Evolutionary conservation across 768 basidiomycete genomes (phyloP).

Genomic region (Strobilomyces confusus): DNA sequence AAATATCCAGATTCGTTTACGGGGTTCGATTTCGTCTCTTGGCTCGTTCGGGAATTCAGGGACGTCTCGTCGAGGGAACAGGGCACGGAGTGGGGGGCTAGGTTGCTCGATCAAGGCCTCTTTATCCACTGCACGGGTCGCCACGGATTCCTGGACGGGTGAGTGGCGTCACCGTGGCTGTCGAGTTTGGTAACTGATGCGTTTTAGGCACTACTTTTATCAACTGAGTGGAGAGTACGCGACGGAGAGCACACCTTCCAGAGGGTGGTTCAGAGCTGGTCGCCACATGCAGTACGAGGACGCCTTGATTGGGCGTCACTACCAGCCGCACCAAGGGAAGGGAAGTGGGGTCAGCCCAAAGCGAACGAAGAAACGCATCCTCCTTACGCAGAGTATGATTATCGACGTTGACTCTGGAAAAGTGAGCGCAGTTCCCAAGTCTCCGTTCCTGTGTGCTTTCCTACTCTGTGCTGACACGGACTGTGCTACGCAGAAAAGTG

Average conservation of each 20-base stretch:
- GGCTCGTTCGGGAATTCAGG: conserved; percentile 88
- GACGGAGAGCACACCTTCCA: conserved; percentile 59
- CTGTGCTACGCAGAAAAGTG: conserved; percentile 57
- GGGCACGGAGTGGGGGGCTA: conserved; percentile 73
- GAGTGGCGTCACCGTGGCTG: conserved; percentile 21
- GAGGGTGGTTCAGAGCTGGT: conserved; percentile 60
- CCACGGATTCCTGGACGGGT: conserved; percentile 90
- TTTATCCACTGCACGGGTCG: conserved; percentile 78
- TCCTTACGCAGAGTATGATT: conserved; percentile 85
- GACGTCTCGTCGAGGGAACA: conserved; percentile 83
- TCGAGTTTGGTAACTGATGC: conserved; percentile 3
- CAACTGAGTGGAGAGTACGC: conserved; percentile 75
- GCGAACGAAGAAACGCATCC: conserved; percentile 55
- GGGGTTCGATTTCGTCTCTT: conserved; percentile 85
- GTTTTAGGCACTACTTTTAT: conserved; percentile 80
- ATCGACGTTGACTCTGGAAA: conserved; percentile 82
- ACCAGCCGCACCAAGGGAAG: conserved; percentile 35
- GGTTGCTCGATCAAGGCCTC: conserved; percentile 74
- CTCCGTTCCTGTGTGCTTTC: background rate
- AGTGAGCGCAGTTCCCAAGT: conserved; percentile 33
- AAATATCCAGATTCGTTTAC: conserved; percentile 82
- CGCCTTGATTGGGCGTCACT: conserved; percentile 30
- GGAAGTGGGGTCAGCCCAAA: conserved; percentile 38
- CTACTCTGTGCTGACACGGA: conserved; percentile 7
- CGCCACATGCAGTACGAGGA: conserved; percentile 45